Percentiles rank a stretch among this genome's conserved stretches.
Conservation (phyloP, 345 rosid genomes). For the Trapa bicornis region DNA sequence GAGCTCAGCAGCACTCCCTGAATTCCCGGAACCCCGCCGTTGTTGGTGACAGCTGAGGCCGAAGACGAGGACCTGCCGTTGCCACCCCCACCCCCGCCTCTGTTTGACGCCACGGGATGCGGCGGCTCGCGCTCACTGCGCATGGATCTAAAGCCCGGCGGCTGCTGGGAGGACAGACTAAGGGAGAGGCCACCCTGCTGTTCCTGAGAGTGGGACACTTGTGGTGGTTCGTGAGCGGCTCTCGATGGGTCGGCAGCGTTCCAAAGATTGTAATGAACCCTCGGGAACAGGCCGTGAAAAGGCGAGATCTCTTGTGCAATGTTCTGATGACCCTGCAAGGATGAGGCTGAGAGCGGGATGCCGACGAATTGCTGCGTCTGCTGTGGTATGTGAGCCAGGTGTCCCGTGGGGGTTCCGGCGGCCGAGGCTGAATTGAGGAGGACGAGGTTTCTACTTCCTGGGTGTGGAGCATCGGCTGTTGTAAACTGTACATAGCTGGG, state of each 20-base stretch:
- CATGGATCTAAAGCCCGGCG: constrained; percentile 35
- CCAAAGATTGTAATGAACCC: constrained; percentile 67
- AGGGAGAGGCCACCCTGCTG: constrained; percentile 52
- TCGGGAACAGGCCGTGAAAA: constrained; percentile 74
- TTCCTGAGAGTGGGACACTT: constrained; percentile 15
- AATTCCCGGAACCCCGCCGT: constrained; percentile 27
- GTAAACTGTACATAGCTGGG: constrained; percentile 83
- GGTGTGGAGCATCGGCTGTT: constrained; percentile 44
- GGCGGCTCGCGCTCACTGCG: constrained; percentile 14
- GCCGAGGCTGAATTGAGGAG: constrained; percentile 42
- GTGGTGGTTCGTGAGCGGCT: constrained; percentile 56
- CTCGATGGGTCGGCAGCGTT: constrained; percentile 33
- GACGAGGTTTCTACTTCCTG: constrained; percentile 27
- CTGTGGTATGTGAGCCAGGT: constrained; percentile 14
- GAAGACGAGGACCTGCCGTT: constrained; percentile 50
- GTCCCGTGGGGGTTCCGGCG: constrained; percentile 32
- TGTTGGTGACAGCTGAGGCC: constrained; percentile 67
- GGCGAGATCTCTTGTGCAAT: constrained; percentile 29
- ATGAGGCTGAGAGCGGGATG: constrained; percentile 51
- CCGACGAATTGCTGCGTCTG: constrained; percentile 77
- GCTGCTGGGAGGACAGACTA: constrained; percentile 75
- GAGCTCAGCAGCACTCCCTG: constrained; percentile 66
- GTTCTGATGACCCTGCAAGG: constrained; percentile 21
- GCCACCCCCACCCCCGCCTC: constrained; percentile 34
- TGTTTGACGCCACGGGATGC: constrained; percentile 22